Conservation (phyloP, 768 basidiomycete species). For the Lactarius indigo region DNA sequence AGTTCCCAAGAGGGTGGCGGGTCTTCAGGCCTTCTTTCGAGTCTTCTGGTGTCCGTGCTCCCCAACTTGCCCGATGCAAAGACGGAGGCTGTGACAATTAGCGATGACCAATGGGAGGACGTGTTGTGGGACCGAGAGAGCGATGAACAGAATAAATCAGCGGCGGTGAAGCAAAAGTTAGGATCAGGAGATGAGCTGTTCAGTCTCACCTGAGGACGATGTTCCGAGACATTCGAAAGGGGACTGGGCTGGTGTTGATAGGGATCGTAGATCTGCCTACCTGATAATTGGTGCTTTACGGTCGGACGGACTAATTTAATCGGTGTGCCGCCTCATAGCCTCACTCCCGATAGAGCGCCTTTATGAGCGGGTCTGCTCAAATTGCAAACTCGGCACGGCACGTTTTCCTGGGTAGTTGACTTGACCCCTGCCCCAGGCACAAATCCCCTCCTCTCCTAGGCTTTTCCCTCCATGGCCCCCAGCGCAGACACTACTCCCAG, state of each 20-base stretch:
- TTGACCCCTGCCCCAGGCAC: no score
- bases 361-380: not conserved
- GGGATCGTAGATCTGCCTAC: constrained; percentile 76
- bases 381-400: not conserved
- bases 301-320: constrained; percentile 63
- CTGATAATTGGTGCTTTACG: constrained; percentile 73
- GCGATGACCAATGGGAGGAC: constrained; percentile 77
- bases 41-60: constrained; percentile 68
- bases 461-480: constrained; percentile 4
- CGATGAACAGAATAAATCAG: constrained; percentile 36
- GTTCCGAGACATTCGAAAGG: constrained; percentile 46
- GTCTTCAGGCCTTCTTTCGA: constrained; percentile 69
- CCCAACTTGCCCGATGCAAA: constrained; percentile 71
- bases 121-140: constrained; percentile 74
- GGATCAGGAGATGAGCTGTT: constrained; percentile 51
- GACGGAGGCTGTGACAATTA: constrained; percentile 74
- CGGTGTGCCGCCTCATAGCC: not conserved
- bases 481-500: not conserved
- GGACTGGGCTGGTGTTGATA: constrained; percentile 76
- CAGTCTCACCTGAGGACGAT: constrained; percentile 56
- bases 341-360: not conserved
- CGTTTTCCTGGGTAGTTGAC: not conserved
- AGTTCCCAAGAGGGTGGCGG: constrained; percentile 62
- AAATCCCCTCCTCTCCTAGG: constrained; percentile 1
- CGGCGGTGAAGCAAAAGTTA: constrained; percentile 24